A percentile compares a stretch with the other conserved stretches of the same genome.
Evolutionary conservation across 768 basidiomycete genomes (phyloP).

Genomic region (Pisolithus sp.): DNA sequence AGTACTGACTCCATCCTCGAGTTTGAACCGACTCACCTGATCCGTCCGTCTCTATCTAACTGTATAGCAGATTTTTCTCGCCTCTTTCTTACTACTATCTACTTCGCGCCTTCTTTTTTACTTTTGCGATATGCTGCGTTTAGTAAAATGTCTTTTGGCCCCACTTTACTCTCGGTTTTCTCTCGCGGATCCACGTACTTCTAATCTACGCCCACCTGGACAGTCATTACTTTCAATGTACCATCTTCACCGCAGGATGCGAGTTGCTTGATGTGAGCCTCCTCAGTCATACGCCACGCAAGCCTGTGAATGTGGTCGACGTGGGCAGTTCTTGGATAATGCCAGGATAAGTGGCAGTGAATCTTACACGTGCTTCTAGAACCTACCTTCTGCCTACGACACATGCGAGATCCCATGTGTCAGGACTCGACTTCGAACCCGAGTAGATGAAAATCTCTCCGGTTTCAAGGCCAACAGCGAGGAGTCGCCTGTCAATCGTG

Average conservation of each 20-base stretch:
- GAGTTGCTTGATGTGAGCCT: conserved; percentile 39
- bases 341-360: background rate
- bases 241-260: conserved; percentile 93
- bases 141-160: conserved; percentile 17
- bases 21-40: conserved; percentile 33
- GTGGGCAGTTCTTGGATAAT: conserved; percentile 56
- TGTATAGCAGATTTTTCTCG: conserved; percentile 56
- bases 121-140: conserved; percentile 21
- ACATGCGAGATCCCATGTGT: conserved; percentile 42
- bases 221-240: conserved; percentile 70
- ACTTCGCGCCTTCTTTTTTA: conserved; percentile 6
- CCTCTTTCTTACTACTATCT: background rate
- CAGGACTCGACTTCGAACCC: conserved; percentile 22
- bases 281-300: conserved; percentile 60
- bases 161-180: conserved; percentile 3
- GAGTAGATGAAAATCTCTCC: conserved; percentile 68
- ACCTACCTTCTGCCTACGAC: conserved; percentile 50
- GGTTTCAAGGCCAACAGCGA: conserved; percentile 83
- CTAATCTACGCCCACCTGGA: conserved; percentile 48
- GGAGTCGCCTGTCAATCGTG: conserved; percentile 34
- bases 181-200: conserved; percentile 28
- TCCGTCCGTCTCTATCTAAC: conserved; percentile 33
- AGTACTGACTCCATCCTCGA: conserved; percentile 38
- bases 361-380: conserved; percentile 3
- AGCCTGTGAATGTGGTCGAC: conserved; percentile 73